Evolutionary conservation across 73 alveolate species (phyloP).

Genomic region (Halteria grandinella): DNA sequence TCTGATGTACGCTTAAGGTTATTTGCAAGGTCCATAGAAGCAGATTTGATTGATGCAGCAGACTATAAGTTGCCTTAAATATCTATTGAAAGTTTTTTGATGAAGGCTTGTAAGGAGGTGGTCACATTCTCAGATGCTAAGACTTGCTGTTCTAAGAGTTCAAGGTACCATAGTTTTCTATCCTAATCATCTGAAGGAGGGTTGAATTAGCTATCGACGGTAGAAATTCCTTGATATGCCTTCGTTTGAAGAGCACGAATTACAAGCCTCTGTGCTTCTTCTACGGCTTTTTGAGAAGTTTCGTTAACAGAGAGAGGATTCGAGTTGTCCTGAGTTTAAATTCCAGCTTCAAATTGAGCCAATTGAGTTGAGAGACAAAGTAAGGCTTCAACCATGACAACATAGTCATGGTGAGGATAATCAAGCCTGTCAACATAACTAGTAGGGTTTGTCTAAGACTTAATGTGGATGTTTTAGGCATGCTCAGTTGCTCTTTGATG

Average conservation of each 20-base stretch:
- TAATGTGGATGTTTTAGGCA: not conserved
- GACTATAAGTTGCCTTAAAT: slow-evolving; percentile 60
- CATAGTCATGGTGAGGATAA: slow-evolving; percentile 11
- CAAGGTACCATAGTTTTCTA: slow-evolving; percentile 71
- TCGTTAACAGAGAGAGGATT: too few species aligned
- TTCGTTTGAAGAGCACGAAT: slow-evolving; percentile 17
- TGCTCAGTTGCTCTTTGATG: slow-evolving; percentile 5
- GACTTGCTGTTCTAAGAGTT: slow-evolving; percentile 60
- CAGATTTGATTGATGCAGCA: slow-evolving; percentile 68
- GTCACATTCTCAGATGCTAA: slow-evolving; percentile 42
- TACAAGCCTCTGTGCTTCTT: slow-evolving; percentile 50
- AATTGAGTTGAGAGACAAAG: slow-evolving; percentile 3
- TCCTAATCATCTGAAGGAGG: slow-evolving; percentile 65
- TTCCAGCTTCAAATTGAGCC: too few species aligned
- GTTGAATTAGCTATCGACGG: not conserved
- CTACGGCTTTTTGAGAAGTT: slow-evolving; percentile 16
- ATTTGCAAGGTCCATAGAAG: slow-evolving; percentile 70
- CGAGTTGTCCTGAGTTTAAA: too few species aligned
- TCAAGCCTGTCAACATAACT: too few species aligned
- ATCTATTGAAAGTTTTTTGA: slow-evolving; percentile 51
- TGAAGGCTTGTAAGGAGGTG: slow-evolving; percentile 46
- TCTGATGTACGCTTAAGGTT: slow-evolving; percentile 60
- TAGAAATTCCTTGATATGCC: not conserved
- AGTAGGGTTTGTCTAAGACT: too few species aligned
- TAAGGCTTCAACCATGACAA: slow-evolving; percentile 33